Evolutionary conservation across 805 yeast species (phyloP).

Genomic region (Metschnikowia cerradonensis): DNA sequence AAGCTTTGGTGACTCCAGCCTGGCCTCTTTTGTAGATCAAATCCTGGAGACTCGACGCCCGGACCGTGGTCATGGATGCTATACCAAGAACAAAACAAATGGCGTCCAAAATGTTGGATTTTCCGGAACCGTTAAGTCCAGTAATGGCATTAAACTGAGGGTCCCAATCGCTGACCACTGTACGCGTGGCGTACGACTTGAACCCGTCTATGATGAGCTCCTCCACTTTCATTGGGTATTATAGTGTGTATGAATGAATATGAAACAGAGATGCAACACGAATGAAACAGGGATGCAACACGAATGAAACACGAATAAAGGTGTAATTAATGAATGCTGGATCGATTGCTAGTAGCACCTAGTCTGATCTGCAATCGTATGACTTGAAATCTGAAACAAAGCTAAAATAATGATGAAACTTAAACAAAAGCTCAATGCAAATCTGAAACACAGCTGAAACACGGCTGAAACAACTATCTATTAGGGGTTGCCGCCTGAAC

Average conservation of each 20-base stretch:
- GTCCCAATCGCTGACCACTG: constrained; percentile 95
- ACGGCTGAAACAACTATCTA: not conserved
- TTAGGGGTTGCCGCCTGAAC: not conserved
- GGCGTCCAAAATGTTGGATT: constrained; percentile 93
- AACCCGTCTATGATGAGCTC: constrained; percentile 96
- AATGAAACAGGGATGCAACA: not conserved
- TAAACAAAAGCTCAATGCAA: not conserved
- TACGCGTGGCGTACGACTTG: constrained; percentile 95
- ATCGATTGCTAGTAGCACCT: too few species aligned
- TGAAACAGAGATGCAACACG: not conserved
- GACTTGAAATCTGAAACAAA: not conserved
- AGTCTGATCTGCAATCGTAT: too few species aligned
- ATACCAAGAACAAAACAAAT: constrained; percentile 98
- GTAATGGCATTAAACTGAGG: constrained; percentile 96
- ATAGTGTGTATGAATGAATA: not conserved
- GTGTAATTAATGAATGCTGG: too few species aligned
- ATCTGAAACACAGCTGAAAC: not conserved
- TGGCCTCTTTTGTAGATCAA: constrained; percentile 95
- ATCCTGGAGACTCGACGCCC: constrained; percentile 92
- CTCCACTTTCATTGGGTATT: constrained; percentile 72
- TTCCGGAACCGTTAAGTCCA: constrained; percentile 96
- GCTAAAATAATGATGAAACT: not conserved
- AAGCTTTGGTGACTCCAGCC: constrained; percentile 96
- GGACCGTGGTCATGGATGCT: constrained; percentile 87
- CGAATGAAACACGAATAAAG: too few species aligned